phyloP scores from a whole-genome alignment of 805 yeast species.

The Ogataea nakhonphanomensis region DNA sequence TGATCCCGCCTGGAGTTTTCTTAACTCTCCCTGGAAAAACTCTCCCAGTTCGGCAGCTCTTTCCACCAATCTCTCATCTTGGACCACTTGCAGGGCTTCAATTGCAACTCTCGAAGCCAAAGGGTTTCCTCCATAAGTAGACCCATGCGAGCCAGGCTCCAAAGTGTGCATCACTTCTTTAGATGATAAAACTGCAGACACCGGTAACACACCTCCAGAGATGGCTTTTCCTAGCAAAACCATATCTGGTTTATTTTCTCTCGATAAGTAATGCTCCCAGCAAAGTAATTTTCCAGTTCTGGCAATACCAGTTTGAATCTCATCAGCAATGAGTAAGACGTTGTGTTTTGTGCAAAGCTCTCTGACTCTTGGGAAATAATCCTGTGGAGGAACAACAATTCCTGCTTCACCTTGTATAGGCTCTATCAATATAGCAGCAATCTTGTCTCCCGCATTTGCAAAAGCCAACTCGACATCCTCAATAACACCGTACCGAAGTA shows the following conservation, averaged over 20 bases:
- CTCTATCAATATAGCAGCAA: constrained; percentile 88
- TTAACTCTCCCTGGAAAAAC: constrained; percentile 58
- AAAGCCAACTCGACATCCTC: constrained; percentile 86
- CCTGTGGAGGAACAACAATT: constrained; percentile 87
- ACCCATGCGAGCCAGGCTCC: constrained; percentile 95
- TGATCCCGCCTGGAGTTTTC: constrained; percentile 48
- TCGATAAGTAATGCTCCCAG: constrained; percentile 70
- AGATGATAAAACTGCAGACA: constrained; percentile 88
- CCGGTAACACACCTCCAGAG: constrained; percentile 92
- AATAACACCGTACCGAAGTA: constrained; percentile 77
- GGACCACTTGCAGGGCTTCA: constrained; percentile 88
- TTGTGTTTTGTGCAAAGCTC: constrained; percentile 78
- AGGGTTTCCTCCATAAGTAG: constrained; percentile 98
- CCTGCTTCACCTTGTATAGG: constrained; percentile 99
- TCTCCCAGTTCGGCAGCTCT: constrained; percentile 72
- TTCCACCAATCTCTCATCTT: constrained; percentile 80
- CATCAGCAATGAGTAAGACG: constrained; percentile 89
- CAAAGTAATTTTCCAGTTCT: constrained; percentile 95
- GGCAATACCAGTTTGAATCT: constrained; percentile 96
- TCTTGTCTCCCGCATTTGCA: constrained; percentile 75
- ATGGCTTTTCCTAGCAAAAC: constrained; percentile 91
- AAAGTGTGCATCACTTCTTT: constrained; percentile 83
- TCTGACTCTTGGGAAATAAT: constrained; percentile 70
- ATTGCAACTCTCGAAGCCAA: constrained; percentile 88
- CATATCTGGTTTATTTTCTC: constrained; percentile 79